A percentile compares a stretch with the other conserved stretches of the same genome.
Conservation (phyloP, 441 rosid genomes). For the Gossypium schwendimanii region DNA sequence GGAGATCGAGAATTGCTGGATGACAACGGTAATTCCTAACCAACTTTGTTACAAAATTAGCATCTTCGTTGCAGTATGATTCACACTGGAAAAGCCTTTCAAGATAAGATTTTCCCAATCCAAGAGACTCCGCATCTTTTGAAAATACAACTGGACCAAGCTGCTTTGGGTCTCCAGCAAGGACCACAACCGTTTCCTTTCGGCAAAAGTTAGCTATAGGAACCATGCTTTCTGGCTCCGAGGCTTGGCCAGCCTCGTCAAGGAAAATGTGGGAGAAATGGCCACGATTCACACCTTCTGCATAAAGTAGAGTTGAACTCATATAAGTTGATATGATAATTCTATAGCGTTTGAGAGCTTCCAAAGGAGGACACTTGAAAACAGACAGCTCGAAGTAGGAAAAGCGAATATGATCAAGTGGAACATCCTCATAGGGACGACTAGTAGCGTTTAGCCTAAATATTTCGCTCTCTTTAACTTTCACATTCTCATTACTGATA, state of each 20-base stretch:
- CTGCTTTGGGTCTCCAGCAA: slow-evolving; percentile 73
- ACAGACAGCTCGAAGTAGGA: slow-evolving; percentile 35
- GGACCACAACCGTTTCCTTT: slow-evolving; percentile 50
- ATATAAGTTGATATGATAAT: slow-evolving; percentile 49
- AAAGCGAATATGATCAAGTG: slow-evolving; percentile 28
- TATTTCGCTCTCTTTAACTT: slow-evolving; percentile 36
- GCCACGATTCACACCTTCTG: slow-evolving; percentile 37
- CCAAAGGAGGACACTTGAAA: slow-evolving; percentile 45
- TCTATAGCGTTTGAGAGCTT: slow-evolving; percentile 35
- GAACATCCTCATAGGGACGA: slow-evolving; percentile 50
- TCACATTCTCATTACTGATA: slow-evolving; percentile 23
- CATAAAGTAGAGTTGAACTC: slow-evolving; percentile 43
- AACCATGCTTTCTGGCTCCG: slow-evolving; percentile 73
- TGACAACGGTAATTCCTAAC: slow-evolving; percentile 56
- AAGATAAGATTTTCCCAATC: slow-evolving; percentile 49
- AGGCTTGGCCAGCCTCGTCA: slow-evolving; percentile 76
- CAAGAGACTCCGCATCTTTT: slow-evolving; percentile 38
- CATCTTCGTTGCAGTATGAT: slow-evolving; percentile 29
- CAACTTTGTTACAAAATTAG: slow-evolving; percentile 40
- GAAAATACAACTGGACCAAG: slow-evolving; percentile 61
- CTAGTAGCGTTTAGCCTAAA: slow-evolving; percentile 55
- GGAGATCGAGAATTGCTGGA: slow-evolving; percentile 49
- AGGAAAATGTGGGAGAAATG: slow-evolving; percentile 66
- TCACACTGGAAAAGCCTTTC: slow-evolving; percentile 51
- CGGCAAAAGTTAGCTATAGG: slow-evolving; percentile 37